Evolutionary conservation across 805 yeast species (phyloP), one percentile per base, ranked within the genome.

Genomic region (Kluyveromyces starmeri): DNA sequence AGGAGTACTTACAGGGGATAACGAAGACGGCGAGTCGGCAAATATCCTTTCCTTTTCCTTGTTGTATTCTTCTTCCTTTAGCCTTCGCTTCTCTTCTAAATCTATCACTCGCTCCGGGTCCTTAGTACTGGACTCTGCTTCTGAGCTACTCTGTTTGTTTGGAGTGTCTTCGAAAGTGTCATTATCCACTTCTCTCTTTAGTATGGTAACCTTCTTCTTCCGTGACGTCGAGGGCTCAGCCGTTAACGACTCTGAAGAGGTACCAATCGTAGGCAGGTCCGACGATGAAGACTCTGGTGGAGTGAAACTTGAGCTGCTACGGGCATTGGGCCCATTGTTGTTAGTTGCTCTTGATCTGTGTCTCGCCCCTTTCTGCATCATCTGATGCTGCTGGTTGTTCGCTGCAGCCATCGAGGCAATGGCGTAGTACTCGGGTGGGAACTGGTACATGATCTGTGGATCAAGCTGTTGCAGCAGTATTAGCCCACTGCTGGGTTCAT

Each of bases 1-100:
- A 16, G 32, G 36, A 26, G 31, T 38, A 10, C 27, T 45, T 14
- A 27, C 28, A 13, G 24, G 34, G 28, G 21, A 15, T 22, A 23
- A 24, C 13, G 38, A 34, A 9, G 42, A 41, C n/a, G 40, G 32
- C 20, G 42, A 35, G 7, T 27, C 27, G 12, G 52, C 55, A 43
- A 61, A 60, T 35, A 64, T 60, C 37, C 65, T 46, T 37, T 67
- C 59, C 38, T 70, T 57, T 2, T 59, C 58, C 32, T 52, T 51
- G 40, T 58, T 61, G 43, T 71, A 71, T 22, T 58, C 45, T 26
- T 60, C 64, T 43, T 68, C 73, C 39, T 64, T 64, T 3, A 64
- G 52, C 7, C 65, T 56, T 21, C 65, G 48, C 27, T 59, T 64
- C 5, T 46, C 43, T 35, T 61, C 67, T 7, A 62, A 43, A 10